phyloP scores from a whole-genome alignment of 1,284 basidiomycete genomes.

The Limonomyces culmigenus region DNA sequence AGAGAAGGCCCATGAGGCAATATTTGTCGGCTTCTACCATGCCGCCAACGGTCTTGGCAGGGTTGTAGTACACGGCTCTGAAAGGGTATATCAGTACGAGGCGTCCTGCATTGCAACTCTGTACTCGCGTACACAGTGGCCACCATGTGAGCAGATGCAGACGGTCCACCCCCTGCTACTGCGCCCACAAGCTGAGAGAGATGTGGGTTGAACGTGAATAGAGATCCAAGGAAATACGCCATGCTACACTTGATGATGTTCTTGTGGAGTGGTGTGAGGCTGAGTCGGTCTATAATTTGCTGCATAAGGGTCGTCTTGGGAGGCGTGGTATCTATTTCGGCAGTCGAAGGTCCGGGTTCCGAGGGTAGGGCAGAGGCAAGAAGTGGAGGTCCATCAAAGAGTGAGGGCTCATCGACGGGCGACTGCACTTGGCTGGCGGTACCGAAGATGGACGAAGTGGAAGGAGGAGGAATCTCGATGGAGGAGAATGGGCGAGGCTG shows the following conservation, averaged over 20 bases:
- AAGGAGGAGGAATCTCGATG: not conserved
- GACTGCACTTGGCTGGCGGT: not conserved
- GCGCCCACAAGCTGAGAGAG: conserved; percentile 49
- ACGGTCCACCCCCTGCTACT: conserved; percentile 35
- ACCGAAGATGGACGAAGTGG: not conserved
- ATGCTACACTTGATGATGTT: conserved; percentile 85
- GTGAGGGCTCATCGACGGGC: not conserved
- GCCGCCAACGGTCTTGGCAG: conserved; percentile 73
- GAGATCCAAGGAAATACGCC: conserved; percentile 78
- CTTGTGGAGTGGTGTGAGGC: conserved; percentile 34
- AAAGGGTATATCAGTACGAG: conserved; percentile 1
- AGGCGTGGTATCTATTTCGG: not conserved
- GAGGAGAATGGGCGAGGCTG: not conserved
- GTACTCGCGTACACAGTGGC: conserved; percentile 23
- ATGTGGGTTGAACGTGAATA: conserved; percentile 81
- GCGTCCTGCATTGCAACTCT: not conserved
- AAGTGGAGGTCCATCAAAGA: not conserved
- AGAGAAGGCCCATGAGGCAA: conserved; percentile 57
- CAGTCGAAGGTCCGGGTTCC: not conserved
- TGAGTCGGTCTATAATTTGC: conserved; percentile 16
- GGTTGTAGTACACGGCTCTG: conserved; percentile 69
- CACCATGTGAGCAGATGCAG: conserved; percentile 64
- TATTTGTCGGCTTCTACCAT: conserved; percentile 85
- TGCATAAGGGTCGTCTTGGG: too few species aligned
- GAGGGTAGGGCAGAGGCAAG: not conserved